Base-by-base conservation (phyloP, 148 eudicot species). In the Agrostemma githago region DNA sequence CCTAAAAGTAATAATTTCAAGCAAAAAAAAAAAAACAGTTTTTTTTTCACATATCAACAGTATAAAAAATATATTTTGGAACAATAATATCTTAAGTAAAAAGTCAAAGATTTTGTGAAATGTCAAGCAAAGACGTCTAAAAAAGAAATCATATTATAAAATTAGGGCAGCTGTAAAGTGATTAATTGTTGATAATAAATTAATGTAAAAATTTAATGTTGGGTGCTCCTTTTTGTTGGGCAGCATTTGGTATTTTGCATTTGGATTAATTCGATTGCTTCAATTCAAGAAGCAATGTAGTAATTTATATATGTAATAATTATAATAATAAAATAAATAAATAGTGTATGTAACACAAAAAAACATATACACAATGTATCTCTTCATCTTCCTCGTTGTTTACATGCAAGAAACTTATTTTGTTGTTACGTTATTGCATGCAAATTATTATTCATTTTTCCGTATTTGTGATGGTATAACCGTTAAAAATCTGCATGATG, bases 181-280 rank as follows among this genome's bases (percentile, higher is more conserved):
- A 26, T 26, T 26, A 6, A 59, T 17, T 51, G 37, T 17, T 65
- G 2, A 40, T 17, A 10, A 38, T 26, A 53, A 53, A 4, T 46
- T 26, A 8, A 16, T 37, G 19, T 5, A 74, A 68, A 74, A 16
- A 40, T 69, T 20, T 8, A 12, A 42, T 44, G 8, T 44, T 38
- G 11, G 11, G 11, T 62, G 66, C 43, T 70, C 16, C 40, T 62
- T 70, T 78, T 79, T 79, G 78, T 74, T 54, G 71, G 82, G 53
- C 16, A 74, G 78, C 40, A 79, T 74, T 79, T 79, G 82, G 58
- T 70, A 56, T 70, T 70, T 74, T 62, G 70, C 59, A 62, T 74
- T 74, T 79, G 78, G 74, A 79, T 68, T 8, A 4, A 37, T 39
- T 15, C 71, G 40, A 75, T 59, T n/a, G 61, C 39, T 39, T 20